Percentiles rank a stretch among this genome's conserved stretches.
These are phyloP conservation scores for Saccharomyces hybrid DNA, from an alignment of 1,139 yeast genomes.

Conservation along the genomic window DNA sequence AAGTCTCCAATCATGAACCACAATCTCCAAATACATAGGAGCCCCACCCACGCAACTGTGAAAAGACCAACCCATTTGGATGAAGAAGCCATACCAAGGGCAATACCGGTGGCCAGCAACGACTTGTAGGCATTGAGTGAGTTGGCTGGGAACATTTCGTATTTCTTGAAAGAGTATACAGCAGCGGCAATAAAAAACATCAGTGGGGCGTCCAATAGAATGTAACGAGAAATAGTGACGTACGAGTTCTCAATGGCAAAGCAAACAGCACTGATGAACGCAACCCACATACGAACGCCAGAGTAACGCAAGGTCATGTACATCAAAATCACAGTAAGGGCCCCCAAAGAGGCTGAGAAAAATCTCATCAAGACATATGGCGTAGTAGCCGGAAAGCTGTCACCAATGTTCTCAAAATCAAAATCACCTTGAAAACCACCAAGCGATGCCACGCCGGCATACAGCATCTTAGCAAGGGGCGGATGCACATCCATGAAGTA, in stretches of 20 bases:
- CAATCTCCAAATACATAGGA: too few species aligned
- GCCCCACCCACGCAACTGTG: too few species aligned
- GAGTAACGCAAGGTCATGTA: constrained; percentile 79
- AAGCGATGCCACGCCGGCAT: constrained; percentile 64
- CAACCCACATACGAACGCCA: constrained; percentile 75
- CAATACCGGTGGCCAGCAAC: too few species aligned
- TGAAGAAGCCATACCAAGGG: too few species aligned
- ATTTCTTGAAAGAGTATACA: constrained; percentile 69
- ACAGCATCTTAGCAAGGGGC: constrained; percentile 83
- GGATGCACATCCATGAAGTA: constrained; percentile 94
- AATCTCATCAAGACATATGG: constrained; percentile 83
- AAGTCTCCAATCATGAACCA: too few species aligned
- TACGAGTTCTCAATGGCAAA: constrained; percentile 79
- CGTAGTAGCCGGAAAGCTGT: constrained; percentile 45
- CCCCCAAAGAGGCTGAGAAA: constrained; percentile 77
- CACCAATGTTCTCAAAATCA: constrained; percentile 66
- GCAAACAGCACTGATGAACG: constrained; percentile 58
- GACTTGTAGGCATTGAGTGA: constrained; percentile 29
- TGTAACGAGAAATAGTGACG: constrained; percentile 83
- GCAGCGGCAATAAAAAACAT: constrained; percentile 86
- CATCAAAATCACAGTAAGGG: constrained; percentile 66
- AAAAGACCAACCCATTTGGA: too few species aligned
- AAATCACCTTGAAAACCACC: constrained; percentile 79
- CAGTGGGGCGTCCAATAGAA: constrained; percentile 85
- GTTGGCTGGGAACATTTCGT: constrained; percentile 74